Evolutionary conservation across 2,329 filamentous ascomycete species (phyloP).

Genomic region (Alternaria longipes): DNA sequence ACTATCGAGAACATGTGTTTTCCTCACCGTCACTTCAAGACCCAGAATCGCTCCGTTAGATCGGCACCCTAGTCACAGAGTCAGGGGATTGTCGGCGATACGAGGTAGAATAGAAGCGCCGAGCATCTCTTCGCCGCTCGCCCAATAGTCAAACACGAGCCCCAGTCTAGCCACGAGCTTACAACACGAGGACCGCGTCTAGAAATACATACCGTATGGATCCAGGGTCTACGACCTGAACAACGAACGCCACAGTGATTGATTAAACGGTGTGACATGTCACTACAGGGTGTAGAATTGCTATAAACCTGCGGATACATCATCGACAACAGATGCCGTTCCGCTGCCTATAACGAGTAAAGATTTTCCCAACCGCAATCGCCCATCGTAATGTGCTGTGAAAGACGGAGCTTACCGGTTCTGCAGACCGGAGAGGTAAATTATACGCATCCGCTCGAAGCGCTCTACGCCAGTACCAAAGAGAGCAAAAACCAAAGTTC

Average conservation of each 20-base stretch:
- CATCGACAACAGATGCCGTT: not conserved
- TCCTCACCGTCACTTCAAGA: not conserved
- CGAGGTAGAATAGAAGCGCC: not conserved
- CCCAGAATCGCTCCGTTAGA: not conserved
- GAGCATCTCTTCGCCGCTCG: not conserved
- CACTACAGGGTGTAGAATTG: not conserved
- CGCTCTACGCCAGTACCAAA: conserved; percentile 2
- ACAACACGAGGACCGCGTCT: not conserved
- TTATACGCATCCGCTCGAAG: not conserved
- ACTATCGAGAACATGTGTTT: conserved; percentile 1
- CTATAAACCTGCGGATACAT: not conserved
- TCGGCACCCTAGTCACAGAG: not conserved
- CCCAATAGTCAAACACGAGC: conserved; percentile 3
- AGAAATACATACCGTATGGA: not conserved
- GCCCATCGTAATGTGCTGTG: not conserved
- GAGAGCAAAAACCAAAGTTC: not conserved
- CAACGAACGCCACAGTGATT: not conserved
- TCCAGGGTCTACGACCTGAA: not conserved
- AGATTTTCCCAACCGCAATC: conserved; percentile 5
- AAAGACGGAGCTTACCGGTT: not conserved
- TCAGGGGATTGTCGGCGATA: not conserved
- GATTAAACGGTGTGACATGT: too few relatives aligned
- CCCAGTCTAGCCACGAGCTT: not conserved
- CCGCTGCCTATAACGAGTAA: not conserved
- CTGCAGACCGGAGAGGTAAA: not conserved